Evolutionary conservation across 768 basidiomycete species (phyloP).

Genomic region (Termitomyces sp.): DNA sequence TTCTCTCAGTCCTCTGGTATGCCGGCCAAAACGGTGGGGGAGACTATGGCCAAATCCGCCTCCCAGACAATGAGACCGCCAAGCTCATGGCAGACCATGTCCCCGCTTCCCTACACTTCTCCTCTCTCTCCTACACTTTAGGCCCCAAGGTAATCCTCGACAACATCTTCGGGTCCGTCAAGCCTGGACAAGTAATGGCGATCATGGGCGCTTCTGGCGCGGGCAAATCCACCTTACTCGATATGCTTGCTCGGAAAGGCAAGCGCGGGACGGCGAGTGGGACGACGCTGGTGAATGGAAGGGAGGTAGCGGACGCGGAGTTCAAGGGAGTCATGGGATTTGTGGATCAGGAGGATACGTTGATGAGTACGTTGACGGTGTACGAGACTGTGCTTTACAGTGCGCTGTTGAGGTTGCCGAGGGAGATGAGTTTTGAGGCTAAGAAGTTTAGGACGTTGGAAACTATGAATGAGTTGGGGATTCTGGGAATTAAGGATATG

Average conservation of each 20-base stretch:
- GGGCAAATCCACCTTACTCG: slow-evolving; percentile 94
- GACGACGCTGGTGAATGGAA: slow-evolving; percentile 80
- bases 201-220: slow-evolving; percentile 98
- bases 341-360: slow-evolving; percentile 97
- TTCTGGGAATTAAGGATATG: slow-evolving; percentile 84
- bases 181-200: slow-evolving; percentile 89
- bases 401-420: slow-evolving; percentile 82
- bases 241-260: slow-evolving; percentile 88
- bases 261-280: slow-evolving; percentile 81
- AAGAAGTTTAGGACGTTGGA: slow-evolving; percentile 93
- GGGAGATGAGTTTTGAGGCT: slow-evolving; percentile 95
- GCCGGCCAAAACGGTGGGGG: slow-evolving; percentile 71
- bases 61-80: slow-evolving; percentile 78
- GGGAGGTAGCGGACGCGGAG: slow-evolving; percentile 65
- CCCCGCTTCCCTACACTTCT: slow-evolving; percentile 91
- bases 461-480: slow-evolving; percentile 95
- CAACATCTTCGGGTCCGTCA: slow-evolving; percentile 75
- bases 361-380: slow-evolving; percentile 96
- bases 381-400: slow-evolving; percentile 97
- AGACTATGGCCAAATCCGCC: slow-evolving; percentile 68
- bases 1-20: slow-evolving; percentile 74
- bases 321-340: slow-evolving; percentile 90
- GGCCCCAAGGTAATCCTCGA: slow-evolving; percentile 68
- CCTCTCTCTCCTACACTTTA: slow-evolving; percentile 76
- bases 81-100: slow-evolving; percentile 93